Percentiles rank a stretch among this genome's conserved stretches.
Evolutionary conservation across 768 basidiomycete species (phyloP).

Genomic region (Pisolithus sp.): DNA sequence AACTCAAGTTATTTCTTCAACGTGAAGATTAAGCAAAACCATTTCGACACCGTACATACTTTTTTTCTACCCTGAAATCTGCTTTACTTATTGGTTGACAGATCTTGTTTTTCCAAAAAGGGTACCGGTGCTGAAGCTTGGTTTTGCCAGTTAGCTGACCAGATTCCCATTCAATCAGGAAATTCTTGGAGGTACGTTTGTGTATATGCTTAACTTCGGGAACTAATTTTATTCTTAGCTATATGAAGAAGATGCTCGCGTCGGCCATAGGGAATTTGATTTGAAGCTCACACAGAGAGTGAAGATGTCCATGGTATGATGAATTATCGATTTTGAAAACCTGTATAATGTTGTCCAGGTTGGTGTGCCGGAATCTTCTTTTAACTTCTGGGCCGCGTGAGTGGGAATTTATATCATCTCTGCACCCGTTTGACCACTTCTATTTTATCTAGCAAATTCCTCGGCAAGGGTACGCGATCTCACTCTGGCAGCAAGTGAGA

Average conservation of each 20-base stretch:
- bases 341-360: slow-evolving; percentile 44
- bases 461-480: slow-evolving; percentile 57
- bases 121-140: slow-evolving; percentile 38
- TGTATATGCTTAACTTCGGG: not conserved
- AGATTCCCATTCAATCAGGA: slow-evolving; percentile 37
- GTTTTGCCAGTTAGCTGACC: not conserved
- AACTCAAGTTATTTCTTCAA: slow-evolving; percentile 17
- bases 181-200: slow-evolving; percentile 65
- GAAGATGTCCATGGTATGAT: slow-evolving; percentile 94
- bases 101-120: slow-evolving; percentile 98
- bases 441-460: slow-evolving; percentile 55
- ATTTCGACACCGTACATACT: slow-evolving; percentile 78
- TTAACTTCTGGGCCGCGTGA: slow-evolving; percentile 90
- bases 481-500: not conserved
- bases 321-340: not conserved
- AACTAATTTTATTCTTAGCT: slow-evolving; percentile 32
- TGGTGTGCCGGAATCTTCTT: slow-evolving; percentile 90
- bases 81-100: slow-evolving; percentile 24
- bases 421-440: not conserved
- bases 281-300: slow-evolving; percentile 87
- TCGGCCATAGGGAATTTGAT: slow-evolving; percentile 93
- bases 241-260: slow-evolving; percentile 93
- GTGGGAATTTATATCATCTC: slow-evolving; percentile 20
- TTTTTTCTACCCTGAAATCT: not conserved
- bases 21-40: slow-evolving; percentile 88